A percentile compares a stretch with the other conserved stretches of the same genome.
phyloP scores from a whole-genome alignment of 495 filamentous ascomycete species.

The Polyplosphaeria fusca region DNA sequence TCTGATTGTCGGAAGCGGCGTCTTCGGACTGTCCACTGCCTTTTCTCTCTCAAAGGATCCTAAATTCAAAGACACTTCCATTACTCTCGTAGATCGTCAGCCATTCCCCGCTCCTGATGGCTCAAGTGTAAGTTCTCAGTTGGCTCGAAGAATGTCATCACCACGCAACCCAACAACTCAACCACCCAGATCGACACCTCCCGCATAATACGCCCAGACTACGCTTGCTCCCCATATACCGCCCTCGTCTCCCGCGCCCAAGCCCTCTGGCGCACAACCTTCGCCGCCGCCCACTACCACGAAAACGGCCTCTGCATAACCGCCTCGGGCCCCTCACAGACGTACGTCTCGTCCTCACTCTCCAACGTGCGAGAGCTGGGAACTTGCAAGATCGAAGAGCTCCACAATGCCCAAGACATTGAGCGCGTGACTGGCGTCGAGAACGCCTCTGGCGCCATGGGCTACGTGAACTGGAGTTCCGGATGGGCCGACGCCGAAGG shows the following conservation, averaged over 20 bases:
- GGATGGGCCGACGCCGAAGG: slow-evolving; percentile 85
- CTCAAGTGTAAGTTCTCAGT: slow-evolving; percentile 27
- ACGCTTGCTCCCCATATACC: slow-evolving; percentile 56
- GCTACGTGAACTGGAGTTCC: slow-evolving; percentile 75
- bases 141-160: background rate
- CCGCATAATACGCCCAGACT: slow-evolving; percentile 64
- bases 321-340: slow-evolving; percentile 47
- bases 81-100: slow-evolving; percentile 60
- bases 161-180: background rate
- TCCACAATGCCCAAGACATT: slow-evolving; percentile 49
- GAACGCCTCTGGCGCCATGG: slow-evolving; percentile 56
- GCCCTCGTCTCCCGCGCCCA: slow-evolving; percentile 66
- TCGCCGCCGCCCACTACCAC: slow-evolving; percentile 63
- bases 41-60: slow-evolving; percentile 51
- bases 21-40: slow-evolving; percentile 65
- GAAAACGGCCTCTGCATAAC: slow-evolving; percentile 74
- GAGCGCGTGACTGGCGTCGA: slow-evolving; percentile 47
- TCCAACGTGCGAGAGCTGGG: slow-evolving; percentile 55
- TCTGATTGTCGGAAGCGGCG: slow-evolving; percentile 62
- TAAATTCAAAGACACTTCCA: slow-evolving; percentile 47
- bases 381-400: slow-evolving; percentile 24
- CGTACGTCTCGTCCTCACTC: slow-evolving; percentile 66
- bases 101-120: slow-evolving; percentile 40
- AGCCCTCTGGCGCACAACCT: slow-evolving; percentile 63
- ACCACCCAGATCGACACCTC: slow-evolving; percentile 38